phyloP scores from a whole-genome alignment of 768 basidiomycete species.

The Cyathus striatus region DNA sequence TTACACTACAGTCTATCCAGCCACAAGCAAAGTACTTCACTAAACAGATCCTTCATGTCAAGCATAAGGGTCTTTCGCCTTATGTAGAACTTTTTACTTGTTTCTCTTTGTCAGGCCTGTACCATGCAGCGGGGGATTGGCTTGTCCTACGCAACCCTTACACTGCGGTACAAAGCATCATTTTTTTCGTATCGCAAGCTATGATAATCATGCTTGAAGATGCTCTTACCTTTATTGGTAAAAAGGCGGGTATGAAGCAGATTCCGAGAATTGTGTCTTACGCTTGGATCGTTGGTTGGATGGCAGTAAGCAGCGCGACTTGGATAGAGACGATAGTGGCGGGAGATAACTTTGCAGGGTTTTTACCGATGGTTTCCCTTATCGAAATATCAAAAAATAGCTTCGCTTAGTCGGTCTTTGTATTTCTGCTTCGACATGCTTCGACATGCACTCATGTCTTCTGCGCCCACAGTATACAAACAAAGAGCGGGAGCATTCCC shows the following conservation, averaged over 20 bases:
- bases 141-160: neutral
- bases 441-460: too few species aligned
- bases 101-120: constrained; percentile 23
- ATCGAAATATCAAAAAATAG: too few species aligned
- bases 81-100: constrained; percentile 23
- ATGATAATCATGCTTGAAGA: constrained; percentile 24
- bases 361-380: too few species aligned
- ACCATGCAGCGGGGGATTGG: constrained; percentile 14
- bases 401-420: too few species aligned
- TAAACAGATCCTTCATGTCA: constrained; percentile 10
- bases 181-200: constrained; percentile 23
- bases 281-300: neutral
- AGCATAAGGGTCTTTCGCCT: constrained; percentile 14
- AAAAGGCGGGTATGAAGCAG: neutral
- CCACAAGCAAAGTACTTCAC: constrained; percentile 15
- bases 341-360: too few species aligned
- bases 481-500: too few species aligned
- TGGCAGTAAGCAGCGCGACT: neutral
- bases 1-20: constrained; percentile 13
- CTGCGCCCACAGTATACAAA: too few species aligned
- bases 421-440: too few species aligned
- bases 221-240: constrained; percentile 11
- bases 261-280: neutral
- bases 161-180: neutral
- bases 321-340: neutral